These are phyloP conservation scores for Hydnomerulius pinastri DNA, from an alignment of 768 basidiomycete species.

Conservation along the genomic window DNA sequence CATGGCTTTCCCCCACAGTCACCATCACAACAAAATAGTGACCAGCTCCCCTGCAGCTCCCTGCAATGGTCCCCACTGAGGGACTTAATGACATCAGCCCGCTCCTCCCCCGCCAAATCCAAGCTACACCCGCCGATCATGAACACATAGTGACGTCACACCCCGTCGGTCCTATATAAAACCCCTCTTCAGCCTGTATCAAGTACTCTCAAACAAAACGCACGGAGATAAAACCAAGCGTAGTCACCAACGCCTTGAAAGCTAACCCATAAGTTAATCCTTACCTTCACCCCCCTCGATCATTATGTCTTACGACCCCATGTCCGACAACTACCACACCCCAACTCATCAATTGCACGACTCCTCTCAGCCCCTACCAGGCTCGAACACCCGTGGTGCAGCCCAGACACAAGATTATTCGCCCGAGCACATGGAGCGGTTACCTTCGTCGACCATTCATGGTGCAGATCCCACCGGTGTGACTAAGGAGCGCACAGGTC, in stretches of 20 bases:
- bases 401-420: conserved; percentile 38
- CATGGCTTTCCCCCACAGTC: no score
- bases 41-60: no score
- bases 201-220: conserved; percentile 1
- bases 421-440: conserved; percentile 38
- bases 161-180: background rate
- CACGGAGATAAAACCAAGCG: no score
- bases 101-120: no score
- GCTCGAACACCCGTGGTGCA: conserved; percentile 30
- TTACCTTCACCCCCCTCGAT: background rate
- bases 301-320: background rate
- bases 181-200: background rate
- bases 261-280: background rate
- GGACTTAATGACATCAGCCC: background rate
- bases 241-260: no score
- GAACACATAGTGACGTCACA: background rate
- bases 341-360: conserved; percentile 49
- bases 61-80: no score
- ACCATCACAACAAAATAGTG: no score
- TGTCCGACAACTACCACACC: conserved; percentile 14
- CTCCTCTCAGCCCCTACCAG: conserved; percentile 51
- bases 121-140: background rate
- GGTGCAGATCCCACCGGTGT: conserved; percentile 6
- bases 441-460: no score
- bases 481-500: conserved; percentile 22